Percentiles rank a stretch among this genome's conserved stretches.
phyloP scores from a whole-genome alignment of 2,329 filamentous ascomycete genomes.

The Epicoccum nigrum region DNA sequence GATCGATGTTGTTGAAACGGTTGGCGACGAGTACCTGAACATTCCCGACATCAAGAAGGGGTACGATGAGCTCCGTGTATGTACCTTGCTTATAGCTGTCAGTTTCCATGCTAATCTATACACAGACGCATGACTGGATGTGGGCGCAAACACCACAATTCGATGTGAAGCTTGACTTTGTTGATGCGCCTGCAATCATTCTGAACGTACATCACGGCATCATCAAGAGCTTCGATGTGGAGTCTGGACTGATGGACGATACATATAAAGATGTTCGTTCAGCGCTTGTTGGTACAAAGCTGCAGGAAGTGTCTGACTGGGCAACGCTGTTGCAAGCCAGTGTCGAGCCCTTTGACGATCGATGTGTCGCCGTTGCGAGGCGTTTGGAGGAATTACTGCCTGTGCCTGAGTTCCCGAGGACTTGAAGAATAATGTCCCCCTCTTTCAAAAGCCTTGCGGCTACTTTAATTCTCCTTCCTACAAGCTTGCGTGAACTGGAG shows the following conservation, averaged over 20 bases:
- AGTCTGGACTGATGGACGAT: slow-evolving; percentile 1
- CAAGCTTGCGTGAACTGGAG: too few relatives aligned
- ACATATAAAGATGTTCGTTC: slow-evolving; percentile 24
- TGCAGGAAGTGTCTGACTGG: slow-evolving; percentile 59
- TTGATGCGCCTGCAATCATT: slow-evolving; percentile 45
- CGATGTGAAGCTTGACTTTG: slow-evolving; percentile 61
- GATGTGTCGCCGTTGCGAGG: slow-evolving; percentile 19
- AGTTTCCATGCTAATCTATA: slow-evolving; percentile 39
- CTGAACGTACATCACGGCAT: slow-evolving; percentile 58
- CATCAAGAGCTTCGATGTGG: slow-evolving; percentile 58
- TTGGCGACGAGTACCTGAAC: slow-evolving; percentile 61
- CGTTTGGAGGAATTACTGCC: slow-evolving; percentile 33
- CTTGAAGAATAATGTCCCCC: too few relatives aligned
- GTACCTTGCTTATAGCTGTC: not conserved
- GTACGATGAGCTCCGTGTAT: slow-evolving; percentile 66
- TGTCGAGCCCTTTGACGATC: slow-evolving; percentile 22
- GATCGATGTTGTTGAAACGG: slow-evolving; percentile 49
- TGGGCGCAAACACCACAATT: slow-evolving; percentile 88
- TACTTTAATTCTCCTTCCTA: too few relatives aligned
- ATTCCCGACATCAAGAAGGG: slow-evolving; percentile 65
- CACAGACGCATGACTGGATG: slow-evolving; percentile 72
- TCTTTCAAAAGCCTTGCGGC: too few relatives aligned
- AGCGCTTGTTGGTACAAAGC: slow-evolving; percentile 45
- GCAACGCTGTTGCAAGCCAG: slow-evolving; percentile 25
- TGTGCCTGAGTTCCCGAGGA: slow-evolving; percentile 21